phyloP scores from a whole-genome alignment of 768 basidiomycete genomes.

The Amanita molliuscula region DNA sequence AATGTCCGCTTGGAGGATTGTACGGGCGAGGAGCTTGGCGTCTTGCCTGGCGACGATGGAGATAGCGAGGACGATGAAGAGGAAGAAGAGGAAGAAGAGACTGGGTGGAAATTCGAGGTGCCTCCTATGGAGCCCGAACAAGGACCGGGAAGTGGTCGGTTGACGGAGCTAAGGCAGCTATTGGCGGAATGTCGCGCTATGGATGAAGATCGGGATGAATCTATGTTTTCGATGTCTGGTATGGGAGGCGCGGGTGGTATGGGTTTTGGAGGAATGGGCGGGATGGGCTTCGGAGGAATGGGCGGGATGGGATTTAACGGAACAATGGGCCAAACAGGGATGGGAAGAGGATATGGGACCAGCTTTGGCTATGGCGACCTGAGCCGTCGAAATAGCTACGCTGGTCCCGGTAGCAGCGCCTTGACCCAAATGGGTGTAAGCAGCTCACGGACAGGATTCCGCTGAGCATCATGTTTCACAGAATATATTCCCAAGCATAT shows the following conservation, averaged over 20 bases:
- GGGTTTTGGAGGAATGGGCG: slow-evolving; percentile 1
- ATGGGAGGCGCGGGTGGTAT: slow-evolving; percentile 2
- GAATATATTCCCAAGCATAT: no score
- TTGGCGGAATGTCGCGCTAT: slow-evolving; percentile 48
- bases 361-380: not conserved
- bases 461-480: not conserved
- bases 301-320: not conserved
- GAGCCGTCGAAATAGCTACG: not conserved
- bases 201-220: slow-evolving; percentile 32
- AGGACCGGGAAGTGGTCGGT: slow-evolving; percentile 12
- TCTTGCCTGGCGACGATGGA: slow-evolving; percentile 27
- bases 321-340: no score
- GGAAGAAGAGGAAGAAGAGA: slow-evolving; percentile 18
- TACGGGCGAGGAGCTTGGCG: slow-evolving; percentile 55
- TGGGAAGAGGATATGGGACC: not conserved
- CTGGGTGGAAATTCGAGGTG: slow-evolving; percentile 13
- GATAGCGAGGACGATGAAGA: slow-evolving; percentile 16
- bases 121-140: slow-evolving; percentile 19
- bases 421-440: not conserved
- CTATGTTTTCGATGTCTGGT: slow-evolving; percentile 13
- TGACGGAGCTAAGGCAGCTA: slow-evolving; percentile 42
- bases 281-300: not conserved
- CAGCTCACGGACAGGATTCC: not conserved
- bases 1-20: slow-evolving; percentile 66
- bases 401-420: not conserved